These are phyloP conservation scores for Solanum tacnaense DNA, from an alignment of 257 asterid genomes.

Conservation along the genomic window DNA sequence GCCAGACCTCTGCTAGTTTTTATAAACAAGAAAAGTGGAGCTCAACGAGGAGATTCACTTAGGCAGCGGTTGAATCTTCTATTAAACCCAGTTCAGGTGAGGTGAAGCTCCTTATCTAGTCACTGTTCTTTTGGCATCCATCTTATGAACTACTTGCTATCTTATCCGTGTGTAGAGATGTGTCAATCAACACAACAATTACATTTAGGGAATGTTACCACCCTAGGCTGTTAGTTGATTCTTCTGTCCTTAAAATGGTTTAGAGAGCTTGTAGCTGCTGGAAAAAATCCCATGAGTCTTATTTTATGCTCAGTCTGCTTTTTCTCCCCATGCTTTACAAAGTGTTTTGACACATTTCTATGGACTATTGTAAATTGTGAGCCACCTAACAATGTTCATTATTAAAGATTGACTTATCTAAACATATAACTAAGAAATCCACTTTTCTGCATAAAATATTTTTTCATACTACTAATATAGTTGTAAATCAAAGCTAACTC, in stretches of 20 bases:
- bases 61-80: constrained; percentile 74
- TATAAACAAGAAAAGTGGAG: constrained; percentile 95
- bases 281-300: neutral
- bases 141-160: neutral
- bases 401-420: neutral
- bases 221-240: neutral
- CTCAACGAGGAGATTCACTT: constrained; percentile 83
- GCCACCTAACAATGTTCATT: neutral
- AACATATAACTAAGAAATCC: neutral
- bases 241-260: neutral
- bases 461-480: neutral
- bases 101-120: constrained; percentile 9
- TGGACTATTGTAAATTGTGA: neutral
- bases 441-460: neutral
- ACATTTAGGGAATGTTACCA: neutral
- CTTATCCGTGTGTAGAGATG: neutral
- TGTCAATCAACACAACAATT: neutral
- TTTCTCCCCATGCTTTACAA: neutral
- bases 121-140: neutral
- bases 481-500: neutral
- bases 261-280: neutral
- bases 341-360: neutral
- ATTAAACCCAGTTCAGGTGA: constrained; percentile 94
- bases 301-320: neutral
- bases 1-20: constrained; percentile 86